phyloP scores from a whole-genome alignment of 2,329 filamentous ascomycete genomes.

The Penicillium oxalicum region DNA sequence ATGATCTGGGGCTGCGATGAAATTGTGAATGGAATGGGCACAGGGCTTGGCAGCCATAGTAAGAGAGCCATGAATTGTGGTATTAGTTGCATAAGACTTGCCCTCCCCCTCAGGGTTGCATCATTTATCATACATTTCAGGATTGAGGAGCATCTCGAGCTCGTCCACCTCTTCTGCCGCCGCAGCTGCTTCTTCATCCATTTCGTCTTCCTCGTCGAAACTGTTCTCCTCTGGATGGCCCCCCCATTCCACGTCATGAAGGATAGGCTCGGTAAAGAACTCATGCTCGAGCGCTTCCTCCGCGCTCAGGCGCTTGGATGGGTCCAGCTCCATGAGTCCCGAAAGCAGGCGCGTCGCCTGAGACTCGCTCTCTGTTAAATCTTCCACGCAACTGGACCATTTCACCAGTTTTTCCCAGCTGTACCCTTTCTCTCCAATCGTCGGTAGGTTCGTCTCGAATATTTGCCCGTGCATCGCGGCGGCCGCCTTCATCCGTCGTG shows the following conservation, averaged over 20 bases:
- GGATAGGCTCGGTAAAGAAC: conserved; percentile 39
- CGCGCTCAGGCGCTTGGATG: conserved; percentile 38
- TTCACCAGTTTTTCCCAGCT: conserved; percentile 87
- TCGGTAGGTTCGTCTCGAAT: conserved; percentile 89
- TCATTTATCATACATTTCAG: conserved; percentile 19
- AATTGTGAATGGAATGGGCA: too few species aligned
- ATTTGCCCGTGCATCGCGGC: conserved; percentile 82
- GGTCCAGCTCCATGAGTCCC: conserved; percentile 42
- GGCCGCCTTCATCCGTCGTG: conserved; percentile 72
- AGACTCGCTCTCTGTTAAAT: conserved; percentile 45
- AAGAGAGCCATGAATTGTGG: too few species aligned
- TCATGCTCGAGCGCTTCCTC: conserved; percentile 41
- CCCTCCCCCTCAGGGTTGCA: conserved; percentile 8
- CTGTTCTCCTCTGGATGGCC: conserved; percentile 33
- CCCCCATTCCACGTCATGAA: conserved; percentile 39
- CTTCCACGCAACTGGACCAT: conserved; percentile 80
- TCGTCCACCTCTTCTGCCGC: conserved; percentile 36
- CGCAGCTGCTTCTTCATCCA: not conserved
- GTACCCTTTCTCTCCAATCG: conserved; percentile 78
- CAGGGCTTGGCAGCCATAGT: too few species aligned
- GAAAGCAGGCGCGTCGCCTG: conserved; percentile 41
- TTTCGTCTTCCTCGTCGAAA: conserved; percentile 27
- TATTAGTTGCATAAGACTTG: too few species aligned
- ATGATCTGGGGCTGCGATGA: too few species aligned
- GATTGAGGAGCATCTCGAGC: conserved; percentile 32